phyloP scores from a whole-genome alignment of 805 yeast genomes.

The Ogataea methanolica region DNA sequence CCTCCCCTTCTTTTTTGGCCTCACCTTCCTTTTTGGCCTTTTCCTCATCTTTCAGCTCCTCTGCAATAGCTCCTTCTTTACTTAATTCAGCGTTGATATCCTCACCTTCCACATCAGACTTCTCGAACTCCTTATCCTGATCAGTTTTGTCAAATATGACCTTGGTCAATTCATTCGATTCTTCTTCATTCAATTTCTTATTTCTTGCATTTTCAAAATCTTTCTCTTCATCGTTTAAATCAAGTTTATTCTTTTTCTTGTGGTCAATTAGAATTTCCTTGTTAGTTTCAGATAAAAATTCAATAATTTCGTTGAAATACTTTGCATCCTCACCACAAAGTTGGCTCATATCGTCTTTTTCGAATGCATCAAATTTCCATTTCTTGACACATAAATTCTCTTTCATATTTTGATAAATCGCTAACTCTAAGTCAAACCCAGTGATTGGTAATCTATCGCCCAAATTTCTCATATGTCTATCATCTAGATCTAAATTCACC shows the following conservation, averaged over 20 bases:
- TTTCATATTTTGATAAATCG: constrained; percentile 22
- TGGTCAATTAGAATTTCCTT: neutral
- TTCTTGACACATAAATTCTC: constrained; percentile 14
- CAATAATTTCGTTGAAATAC: constrained; percentile 5
- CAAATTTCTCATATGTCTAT: constrained; percentile 20
- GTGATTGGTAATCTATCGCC: constrained; percentile 19
- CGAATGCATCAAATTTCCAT: constrained; percentile 1
- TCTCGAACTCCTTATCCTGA: neutral
- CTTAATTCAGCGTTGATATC: neutral
- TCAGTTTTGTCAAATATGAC: neutral
- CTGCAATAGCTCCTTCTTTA: neutral
- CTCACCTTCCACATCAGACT: neutral
- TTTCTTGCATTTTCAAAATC: no score
- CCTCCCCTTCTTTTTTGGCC: no score
- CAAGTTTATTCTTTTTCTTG: neutral
- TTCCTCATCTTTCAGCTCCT: no score
- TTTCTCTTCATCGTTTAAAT: neutral
- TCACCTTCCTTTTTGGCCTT: no score
- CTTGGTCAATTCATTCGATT: neutral
- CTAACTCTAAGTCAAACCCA: constrained; percentile 22
- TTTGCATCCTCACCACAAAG: constrained; percentile 4
- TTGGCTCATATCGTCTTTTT: neutral
- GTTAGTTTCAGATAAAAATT: constrained; percentile 2
- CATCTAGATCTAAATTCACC: constrained; percentile 13
- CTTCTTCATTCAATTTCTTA: neutral